phyloP scores from a whole-genome alignment of 2,329 filamentous ascomycete genomes.

The Phialophora expanda region DNA sequence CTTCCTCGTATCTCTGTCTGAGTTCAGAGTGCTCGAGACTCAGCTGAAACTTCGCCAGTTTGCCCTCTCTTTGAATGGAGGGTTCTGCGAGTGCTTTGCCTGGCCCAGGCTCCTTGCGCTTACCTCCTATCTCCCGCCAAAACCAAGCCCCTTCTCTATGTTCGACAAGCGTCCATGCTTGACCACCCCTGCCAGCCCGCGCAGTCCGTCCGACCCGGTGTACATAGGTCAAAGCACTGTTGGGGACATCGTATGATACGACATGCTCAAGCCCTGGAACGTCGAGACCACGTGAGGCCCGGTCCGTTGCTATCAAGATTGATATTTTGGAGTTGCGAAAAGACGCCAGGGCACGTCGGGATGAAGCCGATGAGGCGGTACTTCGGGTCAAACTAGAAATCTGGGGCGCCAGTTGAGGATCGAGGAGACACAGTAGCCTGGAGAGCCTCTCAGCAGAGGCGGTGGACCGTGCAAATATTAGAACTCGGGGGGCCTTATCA shows the following conservation, averaged over 20 bases:
- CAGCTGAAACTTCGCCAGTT: slow-evolving; percentile 26
- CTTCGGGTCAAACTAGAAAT: slow-evolving; percentile 82
- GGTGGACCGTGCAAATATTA: slow-evolving; percentile 94
- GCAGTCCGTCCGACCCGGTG: slow-evolving; percentile 95
- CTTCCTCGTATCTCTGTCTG: slow-evolving; percentile 34
- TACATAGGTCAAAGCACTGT: slow-evolving; percentile 95
- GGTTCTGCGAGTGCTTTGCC: slow-evolving; percentile 8
- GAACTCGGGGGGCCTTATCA: slow-evolving; percentile 88
- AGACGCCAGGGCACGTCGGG: slow-evolving; percentile 78
- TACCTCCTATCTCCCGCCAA: slow-evolving; percentile 74
- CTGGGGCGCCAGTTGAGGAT: slow-evolving; percentile 85
- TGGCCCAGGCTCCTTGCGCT: slow-evolving; percentile 42
- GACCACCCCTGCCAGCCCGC: slow-evolving; percentile 79
- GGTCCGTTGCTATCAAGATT: slow-evolving; percentile 94
- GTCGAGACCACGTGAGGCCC: slow-evolving; percentile 91
- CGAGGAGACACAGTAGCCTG: slow-evolving; percentile 80
- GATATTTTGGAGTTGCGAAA: slow-evolving; percentile 88
- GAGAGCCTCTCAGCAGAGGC: slow-evolving; percentile 87
- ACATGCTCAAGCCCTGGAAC: slow-evolving; percentile 91
- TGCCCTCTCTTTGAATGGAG: slow-evolving; percentile 23
- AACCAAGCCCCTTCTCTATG: slow-evolving; percentile 90
- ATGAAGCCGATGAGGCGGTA: slow-evolving; percentile 36
- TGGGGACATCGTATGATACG: slow-evolving; percentile 91
- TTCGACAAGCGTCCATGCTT: slow-evolving; percentile 83
- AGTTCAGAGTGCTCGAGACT: slow-evolving; percentile 24